Conservation (phyloP, 768 basidiomycete species). For the Boletus subparvulus region DNA sequence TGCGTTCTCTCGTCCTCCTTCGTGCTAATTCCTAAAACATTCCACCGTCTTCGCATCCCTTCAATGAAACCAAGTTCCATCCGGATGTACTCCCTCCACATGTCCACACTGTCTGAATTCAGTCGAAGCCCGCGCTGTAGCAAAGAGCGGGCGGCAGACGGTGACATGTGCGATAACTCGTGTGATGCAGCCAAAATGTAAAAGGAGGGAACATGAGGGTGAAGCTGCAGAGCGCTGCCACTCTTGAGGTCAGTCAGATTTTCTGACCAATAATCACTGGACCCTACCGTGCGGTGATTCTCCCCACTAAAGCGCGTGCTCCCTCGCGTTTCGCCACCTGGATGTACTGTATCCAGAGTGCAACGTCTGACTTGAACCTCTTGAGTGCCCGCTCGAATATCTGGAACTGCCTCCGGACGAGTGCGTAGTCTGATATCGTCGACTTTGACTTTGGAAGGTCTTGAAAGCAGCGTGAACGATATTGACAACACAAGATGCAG, state of each 20-base stretch:
- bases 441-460: conserved; percentile 40
- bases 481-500: background rate
- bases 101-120: conserved; percentile 63
- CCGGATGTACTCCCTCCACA: conserved; percentile 90
- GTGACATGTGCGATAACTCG: conserved; percentile 71
- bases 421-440: conserved; percentile 80
- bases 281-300: conserved; percentile 76
- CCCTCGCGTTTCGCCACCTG: conserved; percentile 79
- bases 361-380: conserved; percentile 86
- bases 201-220: conserved; percentile 72
- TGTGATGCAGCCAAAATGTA: conserved; percentile 86
- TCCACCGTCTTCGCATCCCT: conserved; percentile 76
- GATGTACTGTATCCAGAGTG: conserved; percentile 87
- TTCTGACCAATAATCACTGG: background rate
- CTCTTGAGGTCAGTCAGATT: conserved; percentile 5
- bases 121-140: conserved; percentile 85
- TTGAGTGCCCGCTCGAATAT: conserved; percentile 89
- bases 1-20: conserved; percentile 13
- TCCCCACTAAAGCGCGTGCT: conserved; percentile 75
- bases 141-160: conserved; percentile 77
- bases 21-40: conserved; percentile 62
- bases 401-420: conserved; percentile 81
- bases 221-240: conserved; percentile 80
- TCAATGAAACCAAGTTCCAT: conserved; percentile 90
- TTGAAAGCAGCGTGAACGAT: conserved; percentile 5